phyloP scores from a whole-genome alignment of 441 rosid species.

The Melastoma candidum region DNA sequence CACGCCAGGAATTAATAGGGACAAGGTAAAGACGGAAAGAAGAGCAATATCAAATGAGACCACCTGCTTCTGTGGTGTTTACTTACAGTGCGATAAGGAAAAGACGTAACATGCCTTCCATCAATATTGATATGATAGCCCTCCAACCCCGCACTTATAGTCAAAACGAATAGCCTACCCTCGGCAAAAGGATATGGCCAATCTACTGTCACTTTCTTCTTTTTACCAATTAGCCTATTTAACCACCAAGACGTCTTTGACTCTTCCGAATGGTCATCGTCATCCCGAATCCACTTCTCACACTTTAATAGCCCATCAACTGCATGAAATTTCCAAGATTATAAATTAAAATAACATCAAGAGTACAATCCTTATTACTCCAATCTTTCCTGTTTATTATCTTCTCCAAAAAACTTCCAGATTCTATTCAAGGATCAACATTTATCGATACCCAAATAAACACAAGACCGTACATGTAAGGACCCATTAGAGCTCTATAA shows the following conservation, averaged over 20 bases:
- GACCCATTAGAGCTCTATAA: no score
- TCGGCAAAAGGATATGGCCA: slow-evolving; percentile 87
- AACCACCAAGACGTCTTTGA: slow-evolving; percentile 76
- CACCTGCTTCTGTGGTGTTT: not conserved
- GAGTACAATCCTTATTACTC: not conserved
- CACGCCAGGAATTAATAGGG: not conserved
- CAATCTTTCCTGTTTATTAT: no score
- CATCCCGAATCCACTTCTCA: slow-evolving; percentile 89
- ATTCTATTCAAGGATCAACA: no score
- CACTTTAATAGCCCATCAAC: slow-evolving; percentile 84
- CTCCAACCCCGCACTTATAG: slow-evolving; percentile 79
- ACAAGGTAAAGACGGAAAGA: slow-evolving; percentile 15
- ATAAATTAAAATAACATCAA: not conserved
- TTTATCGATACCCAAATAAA: no score
- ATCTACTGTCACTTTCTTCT: slow-evolving; percentile 52
- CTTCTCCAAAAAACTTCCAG: no score
- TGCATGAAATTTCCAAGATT: slow-evolving; percentile 22
- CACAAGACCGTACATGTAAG: no score
- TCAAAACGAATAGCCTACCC: slow-evolving; percentile 66
- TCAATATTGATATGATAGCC: slow-evolving; percentile 76
- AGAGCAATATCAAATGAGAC: slow-evolving; percentile 5
- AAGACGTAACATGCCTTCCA: slow-evolving; percentile 81
- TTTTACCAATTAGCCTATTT: slow-evolving; percentile 58
- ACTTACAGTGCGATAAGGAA: slow-evolving; percentile 85
- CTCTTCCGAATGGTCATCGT: slow-evolving; percentile 48